Evolutionary conservation across 2,329 filamentous ascomycete species (phyloP), one percentile per base, ranked within the genome.

Genomic region (Fusarium decemcellulare): DNA sequence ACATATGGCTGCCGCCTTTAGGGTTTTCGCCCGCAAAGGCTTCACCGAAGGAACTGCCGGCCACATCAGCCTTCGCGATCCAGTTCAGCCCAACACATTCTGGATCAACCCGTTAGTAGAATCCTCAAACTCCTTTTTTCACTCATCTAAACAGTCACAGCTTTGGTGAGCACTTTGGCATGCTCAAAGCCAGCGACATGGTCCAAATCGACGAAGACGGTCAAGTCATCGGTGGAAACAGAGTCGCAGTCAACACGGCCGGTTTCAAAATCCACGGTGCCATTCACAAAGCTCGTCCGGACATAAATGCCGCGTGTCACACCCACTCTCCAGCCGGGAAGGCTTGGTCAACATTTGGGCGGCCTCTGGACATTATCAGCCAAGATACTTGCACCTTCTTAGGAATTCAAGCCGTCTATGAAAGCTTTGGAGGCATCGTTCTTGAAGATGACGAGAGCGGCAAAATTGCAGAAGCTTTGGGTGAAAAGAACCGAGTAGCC

Each of bases 371-470:
- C 3, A 48, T 48, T 15, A 48, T 48, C 46, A 48, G 32, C 12
- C 46, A 48, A 34, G 46, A 48, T 48, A 30, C 46, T 2, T 48
- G 46, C n/a, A 4, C 32, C 46, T 48, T 48, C n/a, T 48, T 30
- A 8, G 46, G 29, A 6, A 48, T 30, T 5, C 46, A 48, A 4
- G 29, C 46, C 29, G 46, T 34, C 29, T 48, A 48, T 12, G n/a
- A 48, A 11, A 30, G 32, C 12, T 48, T 48, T 5, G 46, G 46
- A 32, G 46, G 46, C 11, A 30, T 48, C 10, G 46, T 48, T n/a
- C 32, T 48, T 6, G 46, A 48, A 4, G 59, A 53, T 65, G 18
- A 71, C 69, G 47, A 51, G 18, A 27, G 30, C 12, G 34, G 27
- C 12, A 51, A 27, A 23, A 32, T 51, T 18, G 30, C 32, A 6